Conservation (phyloP, 139 green algal genomes). For the Chlorella ohadii region DNA sequence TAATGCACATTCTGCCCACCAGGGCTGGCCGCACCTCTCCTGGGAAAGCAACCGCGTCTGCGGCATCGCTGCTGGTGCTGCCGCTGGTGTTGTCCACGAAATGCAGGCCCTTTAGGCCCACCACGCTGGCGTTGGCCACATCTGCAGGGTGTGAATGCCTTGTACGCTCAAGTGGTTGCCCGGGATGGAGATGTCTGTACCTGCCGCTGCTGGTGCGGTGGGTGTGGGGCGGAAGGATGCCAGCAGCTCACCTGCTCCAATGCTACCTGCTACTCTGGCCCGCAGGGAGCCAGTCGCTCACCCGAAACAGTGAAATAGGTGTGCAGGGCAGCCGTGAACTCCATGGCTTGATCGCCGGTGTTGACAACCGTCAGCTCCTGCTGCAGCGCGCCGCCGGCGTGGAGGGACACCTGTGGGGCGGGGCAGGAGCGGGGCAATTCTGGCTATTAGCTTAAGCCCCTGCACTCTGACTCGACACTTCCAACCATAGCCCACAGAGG, state of each 20-base stretch:
- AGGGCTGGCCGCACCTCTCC: constrained; percentile 45
- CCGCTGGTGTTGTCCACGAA: constrained; percentile 81
- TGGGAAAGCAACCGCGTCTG: constrained; percentile 45
- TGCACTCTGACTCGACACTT: too few species aligned
- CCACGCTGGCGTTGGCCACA: constrained; percentile 30
- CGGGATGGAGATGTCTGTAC: too few species aligned
- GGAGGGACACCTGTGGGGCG: constrained; percentile 10
- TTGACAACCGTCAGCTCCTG: constrained; percentile 46
- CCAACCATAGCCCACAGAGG: too few species aligned
- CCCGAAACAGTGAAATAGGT: constrained; percentile 79
- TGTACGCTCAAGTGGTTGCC: too few species aligned
- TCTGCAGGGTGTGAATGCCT: neutral
- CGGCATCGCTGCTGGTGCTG: constrained; percentile 38
- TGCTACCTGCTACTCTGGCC: too few species aligned
- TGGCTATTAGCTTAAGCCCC: too few species aligned
- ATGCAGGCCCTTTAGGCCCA: constrained; percentile 53
- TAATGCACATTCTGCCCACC: too few species aligned
- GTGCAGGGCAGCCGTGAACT: constrained; percentile 85
- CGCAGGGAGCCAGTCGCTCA: constrained; percentile 46
- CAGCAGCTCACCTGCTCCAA: too few species aligned
- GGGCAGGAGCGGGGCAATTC: too few species aligned
- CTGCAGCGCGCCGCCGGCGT: constrained; percentile 14
- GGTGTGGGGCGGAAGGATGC: too few species aligned
- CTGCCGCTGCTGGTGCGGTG: too few species aligned
- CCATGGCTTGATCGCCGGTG: constrained; percentile 39